Evolutionary conservation across 495 filamentous ascomycete species (phyloP).

Genomic region (Penicillium desertorum): DNA sequence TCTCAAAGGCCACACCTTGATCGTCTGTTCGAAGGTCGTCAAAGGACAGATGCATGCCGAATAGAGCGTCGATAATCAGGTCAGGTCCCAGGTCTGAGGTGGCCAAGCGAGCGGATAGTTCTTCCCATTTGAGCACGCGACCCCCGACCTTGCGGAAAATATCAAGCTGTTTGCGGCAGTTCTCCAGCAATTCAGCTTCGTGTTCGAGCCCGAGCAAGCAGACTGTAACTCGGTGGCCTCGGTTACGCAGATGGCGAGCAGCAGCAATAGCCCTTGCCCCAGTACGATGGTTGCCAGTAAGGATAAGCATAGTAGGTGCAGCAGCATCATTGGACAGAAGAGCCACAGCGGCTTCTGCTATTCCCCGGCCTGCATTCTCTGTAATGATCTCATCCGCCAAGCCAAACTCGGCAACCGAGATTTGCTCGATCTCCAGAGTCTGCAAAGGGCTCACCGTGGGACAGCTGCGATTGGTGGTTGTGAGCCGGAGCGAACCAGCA

Average conservation of each 20-base stretch:
- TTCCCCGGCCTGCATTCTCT: constrained; percentile 84
- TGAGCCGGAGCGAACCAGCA: constrained; percentile 43
- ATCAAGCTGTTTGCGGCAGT: constrained; percentile 69
- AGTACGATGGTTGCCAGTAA: constrained; percentile 85
- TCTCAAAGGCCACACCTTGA: constrained; percentile 75
- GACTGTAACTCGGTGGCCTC: constrained; percentile 72
- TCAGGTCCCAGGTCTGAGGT: constrained; percentile 63
- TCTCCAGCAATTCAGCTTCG: constrained; percentile 70
- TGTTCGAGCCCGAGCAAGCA: constrained; percentile 80
- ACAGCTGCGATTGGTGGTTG: constrained; percentile 67
- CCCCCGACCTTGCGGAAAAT: constrained; percentile 78
- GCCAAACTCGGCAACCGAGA: constrained; percentile 78
- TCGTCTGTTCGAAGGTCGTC: constrained; percentile 80
- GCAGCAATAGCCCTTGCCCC: constrained; percentile 83
- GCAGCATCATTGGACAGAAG: constrained; percentile 47
- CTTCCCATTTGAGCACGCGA: constrained; percentile 58
- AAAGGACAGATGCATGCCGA: constrained; percentile 80
- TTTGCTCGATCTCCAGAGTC: constrained; percentile 87
- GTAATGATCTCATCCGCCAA: constrained; percentile 86
- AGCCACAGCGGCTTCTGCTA: constrained; percentile 77
- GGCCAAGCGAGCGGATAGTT: constrained; percentile 52
- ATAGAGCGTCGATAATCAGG: constrained; percentile 82
- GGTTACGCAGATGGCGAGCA: constrained; percentile 80
- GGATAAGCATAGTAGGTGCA: constrained; percentile 68
- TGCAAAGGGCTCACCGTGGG: constrained; percentile 80